phyloP scores from a whole-genome alignment of 164 flowering plant species.

The Nymphaea colorata region DNA sequence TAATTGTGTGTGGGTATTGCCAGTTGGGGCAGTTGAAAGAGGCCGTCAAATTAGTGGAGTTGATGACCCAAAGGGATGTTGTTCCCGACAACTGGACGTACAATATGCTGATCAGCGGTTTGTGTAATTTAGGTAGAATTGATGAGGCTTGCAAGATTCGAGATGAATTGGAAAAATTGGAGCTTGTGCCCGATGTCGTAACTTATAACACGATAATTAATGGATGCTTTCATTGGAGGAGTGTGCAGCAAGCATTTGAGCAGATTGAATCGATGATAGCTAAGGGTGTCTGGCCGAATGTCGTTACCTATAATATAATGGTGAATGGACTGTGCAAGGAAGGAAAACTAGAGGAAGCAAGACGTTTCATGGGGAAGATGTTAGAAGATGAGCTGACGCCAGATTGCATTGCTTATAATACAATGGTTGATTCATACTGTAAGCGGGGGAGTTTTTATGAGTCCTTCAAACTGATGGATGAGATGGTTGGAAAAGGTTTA shows the following conservation, averaged over 20 bases:
- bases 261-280: constrained; percentile 48
- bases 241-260: constrained; percentile 28
- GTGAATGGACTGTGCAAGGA: constrained; percentile 59
- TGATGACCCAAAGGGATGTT: constrained; percentile 39
- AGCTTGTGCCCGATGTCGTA: constrained; percentile 52
- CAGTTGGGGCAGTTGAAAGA: constrained; percentile 61
- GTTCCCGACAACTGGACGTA: constrained; percentile 72
- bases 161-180: constrained; percentile 40
- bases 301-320: constrained; percentile 40
- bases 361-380: constrained; percentile 32
- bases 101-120: constrained; percentile 60
- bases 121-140: constrained; percentile 47
- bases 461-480: constrained; percentile 57
- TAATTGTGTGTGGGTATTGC: constrained; percentile 67
- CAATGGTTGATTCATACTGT: constrained; percentile 55
- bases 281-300: constrained; percentile 48
- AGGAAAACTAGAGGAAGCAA: constrained; percentile 62
- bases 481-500: constrained; percentile 54
- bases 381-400: constrained; percentile 50
- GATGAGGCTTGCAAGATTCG: constrained; percentile 53
- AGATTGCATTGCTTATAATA: constrained; percentile 62
- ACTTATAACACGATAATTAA: constrained; percentile 76
- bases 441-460: constrained; percentile 45
- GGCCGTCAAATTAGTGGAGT: constrained; percentile 42
- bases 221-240: constrained; percentile 38